Evolutionary conservation across 2,329 filamentous ascomycete genomes (phyloP).

Genomic region (Alternaria ethzedia): DNA sequence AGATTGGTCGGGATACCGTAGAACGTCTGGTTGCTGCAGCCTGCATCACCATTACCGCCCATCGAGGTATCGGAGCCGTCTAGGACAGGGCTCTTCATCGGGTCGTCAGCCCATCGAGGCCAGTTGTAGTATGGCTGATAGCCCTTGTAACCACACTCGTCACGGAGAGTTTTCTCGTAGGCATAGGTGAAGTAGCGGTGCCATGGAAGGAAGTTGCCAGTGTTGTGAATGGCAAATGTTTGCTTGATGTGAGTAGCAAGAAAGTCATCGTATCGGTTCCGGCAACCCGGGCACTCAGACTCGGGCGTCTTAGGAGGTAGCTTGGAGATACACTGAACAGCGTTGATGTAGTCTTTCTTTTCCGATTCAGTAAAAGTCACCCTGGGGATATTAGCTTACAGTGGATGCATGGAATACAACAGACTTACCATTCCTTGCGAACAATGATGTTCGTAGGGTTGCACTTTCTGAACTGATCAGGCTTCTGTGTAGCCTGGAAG

Average conservation of each 20-base stretch:
- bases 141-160: slow-evolving; percentile 40
- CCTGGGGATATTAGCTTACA: slow-evolving; percentile 19
- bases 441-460: slow-evolving; percentile 49
- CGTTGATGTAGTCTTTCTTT: slow-evolving; percentile 39
- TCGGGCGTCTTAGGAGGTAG: slow-evolving; percentile 31
- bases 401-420: neutral
- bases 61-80: slow-evolving; percentile 58
- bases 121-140: slow-evolving; percentile 42
- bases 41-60: slow-evolving; percentile 53
- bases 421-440: slow-evolving; percentile 53
- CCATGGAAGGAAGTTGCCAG: slow-evolving; percentile 38
- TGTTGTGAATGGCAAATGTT: slow-evolving; percentile 35
- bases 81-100: slow-evolving; percentile 58
- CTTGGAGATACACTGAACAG: slow-evolving; percentile 40
- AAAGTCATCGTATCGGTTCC: slow-evolving; percentile 42
- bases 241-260: slow-evolving; percentile 40
- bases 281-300: slow-evolving; percentile 34
- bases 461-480: slow-evolving; percentile 38
- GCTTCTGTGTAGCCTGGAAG: slow-evolving; percentile 31
- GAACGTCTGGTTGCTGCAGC: slow-evolving; percentile 31
- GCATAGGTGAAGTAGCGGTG: slow-evolving; percentile 38
- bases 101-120: slow-evolving; percentile 35
- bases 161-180: slow-evolving; percentile 36
- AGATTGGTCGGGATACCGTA: slow-evolving; percentile 32
- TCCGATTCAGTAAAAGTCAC: slow-evolving; percentile 31